phyloP scores from a whole-genome alignment of 768 basidiomycete genomes.

The Steccherinum ochraceum region DNA sequence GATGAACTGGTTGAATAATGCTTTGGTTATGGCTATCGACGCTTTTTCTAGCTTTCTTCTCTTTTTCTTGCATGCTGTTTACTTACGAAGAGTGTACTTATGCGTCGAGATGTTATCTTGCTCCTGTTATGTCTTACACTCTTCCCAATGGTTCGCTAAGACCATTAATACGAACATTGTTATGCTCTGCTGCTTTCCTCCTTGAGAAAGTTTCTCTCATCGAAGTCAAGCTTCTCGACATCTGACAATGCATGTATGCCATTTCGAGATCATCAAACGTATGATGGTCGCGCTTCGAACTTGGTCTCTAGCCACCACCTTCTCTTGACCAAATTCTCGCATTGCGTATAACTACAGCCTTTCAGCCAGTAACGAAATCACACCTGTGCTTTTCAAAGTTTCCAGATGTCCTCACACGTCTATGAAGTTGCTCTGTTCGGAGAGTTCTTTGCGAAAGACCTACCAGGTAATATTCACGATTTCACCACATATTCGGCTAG shows the following conservation, averaged over 20 bases:
- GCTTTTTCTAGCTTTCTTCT: not conserved
- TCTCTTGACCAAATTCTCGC: too few relatives aligned
- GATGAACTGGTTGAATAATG: not conserved
- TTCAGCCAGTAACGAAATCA: too few relatives aligned
- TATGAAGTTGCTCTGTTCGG: slow-evolving; percentile 83
- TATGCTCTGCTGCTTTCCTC: too few relatives aligned
- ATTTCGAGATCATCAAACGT: too few relatives aligned
- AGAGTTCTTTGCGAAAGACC: slow-evolving; percentile 73
- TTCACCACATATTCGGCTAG: not conserved
- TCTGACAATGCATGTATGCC: too few relatives aligned
- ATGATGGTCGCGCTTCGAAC: too few relatives aligned
- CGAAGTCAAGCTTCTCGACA: too few relatives aligned
- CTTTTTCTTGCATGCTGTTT: not conserved
- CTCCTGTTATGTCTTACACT: not conserved
- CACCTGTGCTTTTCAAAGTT: too few relatives aligned
- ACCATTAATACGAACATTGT: too few relatives aligned
- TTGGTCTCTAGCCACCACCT: too few relatives aligned
- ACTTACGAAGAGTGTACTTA: not conserved
- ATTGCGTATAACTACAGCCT: too few relatives aligned
- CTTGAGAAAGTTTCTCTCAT: too few relatives aligned
- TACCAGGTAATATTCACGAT: slow-evolving; percentile 24
- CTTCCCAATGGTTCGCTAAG: not conserved
- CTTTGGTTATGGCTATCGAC: slow-evolving; percentile 7
- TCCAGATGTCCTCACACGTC: slow-evolving; percentile 37
- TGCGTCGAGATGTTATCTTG: not conserved